Conservation (phyloP, 73 alveolate species). For the Effrenium voratum region DNA sequence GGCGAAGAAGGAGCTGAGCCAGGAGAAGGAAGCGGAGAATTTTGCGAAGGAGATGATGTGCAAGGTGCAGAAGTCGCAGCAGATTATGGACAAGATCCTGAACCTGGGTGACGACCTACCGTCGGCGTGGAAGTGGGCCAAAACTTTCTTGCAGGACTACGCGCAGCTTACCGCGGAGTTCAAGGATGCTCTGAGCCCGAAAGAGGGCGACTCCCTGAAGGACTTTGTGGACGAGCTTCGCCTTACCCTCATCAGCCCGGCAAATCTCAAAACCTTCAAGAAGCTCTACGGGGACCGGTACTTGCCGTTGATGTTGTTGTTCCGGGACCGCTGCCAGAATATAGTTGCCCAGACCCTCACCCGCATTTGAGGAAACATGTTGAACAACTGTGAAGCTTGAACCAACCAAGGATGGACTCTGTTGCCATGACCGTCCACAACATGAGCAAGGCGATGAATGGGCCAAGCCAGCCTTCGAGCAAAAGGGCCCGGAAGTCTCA, state of each 20-base stretch:
- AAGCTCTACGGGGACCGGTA: background rate
- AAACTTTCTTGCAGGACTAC: background rate
- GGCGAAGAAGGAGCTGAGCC: background rate
- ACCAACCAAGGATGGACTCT: background rate
- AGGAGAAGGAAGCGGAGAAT: background rate
- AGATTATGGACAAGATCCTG: background rate
- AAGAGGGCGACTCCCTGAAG: background rate
- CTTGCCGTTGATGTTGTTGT: background rate
- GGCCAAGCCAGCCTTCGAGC: background rate
- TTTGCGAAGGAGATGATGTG: background rate
- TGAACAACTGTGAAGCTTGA: background rate
- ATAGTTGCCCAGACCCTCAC: background rate
- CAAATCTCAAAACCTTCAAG: background rate
- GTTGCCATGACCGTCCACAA: background rate
- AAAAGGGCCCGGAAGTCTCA: no score
- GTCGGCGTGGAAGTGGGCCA: background rate
- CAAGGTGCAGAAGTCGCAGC: background rate
- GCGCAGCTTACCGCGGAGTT: background rate
- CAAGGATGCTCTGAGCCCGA: background rate
- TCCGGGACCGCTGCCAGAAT: background rate
- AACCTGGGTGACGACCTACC: background rate
- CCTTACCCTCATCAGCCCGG: background rate
- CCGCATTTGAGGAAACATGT: background rate
- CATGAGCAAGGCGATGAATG: background rate
- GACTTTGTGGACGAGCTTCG: conserved; percentile 13